These are phyloP conservation scores for Plasmodium chabaudi DNA, from an alignment of 169 alveolate species.

Conservation along the genomic window DNA sequence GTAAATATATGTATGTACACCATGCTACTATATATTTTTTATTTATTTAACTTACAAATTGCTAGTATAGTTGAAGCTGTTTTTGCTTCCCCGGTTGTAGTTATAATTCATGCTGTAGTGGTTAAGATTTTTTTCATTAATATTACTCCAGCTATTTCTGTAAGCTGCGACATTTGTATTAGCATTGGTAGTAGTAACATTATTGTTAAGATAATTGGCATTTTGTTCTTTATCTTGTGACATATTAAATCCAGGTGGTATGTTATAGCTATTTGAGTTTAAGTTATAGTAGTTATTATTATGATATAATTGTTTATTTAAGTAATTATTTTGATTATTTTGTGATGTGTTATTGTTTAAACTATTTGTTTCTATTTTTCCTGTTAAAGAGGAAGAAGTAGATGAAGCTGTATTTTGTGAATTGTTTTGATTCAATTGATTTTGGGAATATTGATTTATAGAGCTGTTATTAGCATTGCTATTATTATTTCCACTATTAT, in stretches of 20 bases:
- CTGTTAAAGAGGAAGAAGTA: constrained; percentile 61
- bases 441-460: constrained; percentile 52
- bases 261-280: constrained; percentile 46
- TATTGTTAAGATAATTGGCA: constrained; percentile 26
- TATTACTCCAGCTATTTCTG: constrained; percentile 54
- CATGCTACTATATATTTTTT: too few relatives aligned
- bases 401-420: constrained; percentile 72
- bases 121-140: constrained; percentile 61
- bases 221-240: constrained; percentile 72
- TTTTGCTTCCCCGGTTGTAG: constrained; percentile 46
- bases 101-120: constrained; percentile 59
- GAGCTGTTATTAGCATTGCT: constrained; percentile 20
- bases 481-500: constrained; percentile 1
- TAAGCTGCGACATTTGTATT: constrained; percentile 37
- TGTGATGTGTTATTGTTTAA: constrained; percentile 16
- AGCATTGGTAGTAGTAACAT: constrained; percentile 38
- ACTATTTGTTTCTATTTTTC: constrained; percentile 60
- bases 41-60: constrained; percentile 44
- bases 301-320: constrained; percentile 45
- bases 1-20: too few relatives aligned
- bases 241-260: constrained; percentile 63
- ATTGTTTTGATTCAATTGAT: constrained; percentile 33
- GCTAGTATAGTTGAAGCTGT: constrained; percentile 42
- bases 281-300: constrained; percentile 43
- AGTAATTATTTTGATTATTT: constrained; percentile 27